Evolutionary conservation across 495 filamentous ascomycete genomes (phyloP).

Genomic region (Hypoxylon crocopeplum): DNA sequence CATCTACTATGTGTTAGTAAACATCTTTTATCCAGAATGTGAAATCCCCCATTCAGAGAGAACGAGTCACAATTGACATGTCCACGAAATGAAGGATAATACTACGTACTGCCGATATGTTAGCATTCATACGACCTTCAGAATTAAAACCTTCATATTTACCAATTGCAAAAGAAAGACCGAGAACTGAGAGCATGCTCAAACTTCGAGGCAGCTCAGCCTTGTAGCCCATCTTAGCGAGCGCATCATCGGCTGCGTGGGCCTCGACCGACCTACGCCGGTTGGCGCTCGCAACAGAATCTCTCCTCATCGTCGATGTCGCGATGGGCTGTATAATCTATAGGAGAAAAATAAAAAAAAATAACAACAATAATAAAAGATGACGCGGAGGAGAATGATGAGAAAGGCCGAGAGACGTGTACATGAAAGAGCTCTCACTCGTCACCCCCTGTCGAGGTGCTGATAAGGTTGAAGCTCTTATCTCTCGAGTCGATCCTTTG

Average conservation of each 20-base stretch:
- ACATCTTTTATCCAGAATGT: constrained; percentile 12
- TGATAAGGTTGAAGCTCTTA: constrained; percentile 29
- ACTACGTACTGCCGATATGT: constrained; percentile 38
- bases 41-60: too few relatives aligned
- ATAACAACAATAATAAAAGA: background rate
- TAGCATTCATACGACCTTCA: constrained; percentile 40
- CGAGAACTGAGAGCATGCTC: constrained; percentile 70
- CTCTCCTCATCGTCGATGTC: constrained; percentile 15
- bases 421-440: constrained; percentile 1
- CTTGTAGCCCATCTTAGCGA: constrained; percentile 72
- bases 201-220: constrained; percentile 67
- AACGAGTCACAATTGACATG: constrained; percentile 7
- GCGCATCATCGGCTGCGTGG: constrained; percentile 52
- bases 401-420: too few relatives aligned
- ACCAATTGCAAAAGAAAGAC: constrained; percentile 53
- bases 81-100: too few relatives aligned
- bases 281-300: constrained; percentile 21
- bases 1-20: constrained; percentile 13
- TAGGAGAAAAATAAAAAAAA: background rate
- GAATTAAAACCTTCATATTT: background rate
- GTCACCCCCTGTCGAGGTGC: constrained; percentile 5
- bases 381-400: background rate
- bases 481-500: constrained; percentile 24
- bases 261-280: constrained; percentile 24
- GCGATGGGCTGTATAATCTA: background rate